phyloP scores from a whole-genome alignment of 202 grass and related monocot genomes.

The Dendrocalamus latiflorus region DNA sequence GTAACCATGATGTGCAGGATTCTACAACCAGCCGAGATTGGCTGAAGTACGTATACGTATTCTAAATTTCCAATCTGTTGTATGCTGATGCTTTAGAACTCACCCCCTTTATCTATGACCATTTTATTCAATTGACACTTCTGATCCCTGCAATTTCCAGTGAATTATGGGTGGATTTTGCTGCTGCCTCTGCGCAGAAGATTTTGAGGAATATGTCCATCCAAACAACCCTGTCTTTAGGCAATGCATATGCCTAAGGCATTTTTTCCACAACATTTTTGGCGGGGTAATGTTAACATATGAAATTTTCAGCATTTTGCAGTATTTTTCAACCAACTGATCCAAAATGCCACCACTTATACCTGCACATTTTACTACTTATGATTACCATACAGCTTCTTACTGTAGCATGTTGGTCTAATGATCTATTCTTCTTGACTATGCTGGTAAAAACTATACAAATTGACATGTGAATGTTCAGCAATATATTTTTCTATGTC shows the following conservation, averaged over 20 bases:
- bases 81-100: not conserved
- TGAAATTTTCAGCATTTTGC: not conserved
- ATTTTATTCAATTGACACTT: not conserved
- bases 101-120: not conserved
- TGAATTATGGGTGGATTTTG: slow-evolving; percentile 74
- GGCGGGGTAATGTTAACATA: slow-evolving; percentile 59
- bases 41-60: not conserved
- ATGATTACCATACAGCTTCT: not conserved
- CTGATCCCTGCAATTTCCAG: slow-evolving; percentile 1
- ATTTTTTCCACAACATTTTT: slow-evolving; percentile 79
- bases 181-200: slow-evolving; percentile 67
- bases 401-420: not conserved
- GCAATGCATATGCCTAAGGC: slow-evolving; percentile 71
- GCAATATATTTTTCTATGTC: not conserved
- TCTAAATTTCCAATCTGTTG: not conserved
- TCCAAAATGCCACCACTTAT: not conserved
- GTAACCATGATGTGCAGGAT: too few relatives aligned
- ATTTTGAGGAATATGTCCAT: slow-evolving; percentile 82
- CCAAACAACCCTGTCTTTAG: slow-evolving; percentile 78
- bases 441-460: not conserved
- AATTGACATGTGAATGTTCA: not conserved
- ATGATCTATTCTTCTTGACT: not conserved
- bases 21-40: too few relatives aligned
- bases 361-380: slow-evolving; percentile 9
- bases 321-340: not conserved